Conservation (phyloP, 1,139 yeast genomes). For the Magnusiomyces suaveolens region DNA sequence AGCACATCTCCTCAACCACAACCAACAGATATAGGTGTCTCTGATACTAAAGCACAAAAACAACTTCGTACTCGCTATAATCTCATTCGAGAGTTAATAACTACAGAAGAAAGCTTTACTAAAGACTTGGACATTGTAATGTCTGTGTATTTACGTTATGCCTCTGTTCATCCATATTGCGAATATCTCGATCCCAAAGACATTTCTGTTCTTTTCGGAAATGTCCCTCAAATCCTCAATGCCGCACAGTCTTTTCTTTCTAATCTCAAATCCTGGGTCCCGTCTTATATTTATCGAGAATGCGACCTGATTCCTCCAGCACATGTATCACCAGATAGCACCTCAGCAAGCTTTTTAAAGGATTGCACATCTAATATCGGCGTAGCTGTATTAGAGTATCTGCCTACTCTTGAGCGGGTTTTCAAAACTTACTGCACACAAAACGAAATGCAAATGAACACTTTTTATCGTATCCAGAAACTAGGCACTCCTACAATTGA, state of each 20-base stretch:
- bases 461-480: constrained; percentile 21
- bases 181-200: constrained; percentile 27
- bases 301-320: constrained; percentile 14
- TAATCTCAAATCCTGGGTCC: constrained; percentile 22
- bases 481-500: constrained; percentile 27
- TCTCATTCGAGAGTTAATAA: constrained; percentile 30
- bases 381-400: constrained; percentile 25
- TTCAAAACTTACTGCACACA: constrained; percentile 29
- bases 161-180: constrained; percentile 22
- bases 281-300: constrained; percentile 20
- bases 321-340: neutral
- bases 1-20: neutral
- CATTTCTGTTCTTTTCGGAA: constrained; percentile 26
- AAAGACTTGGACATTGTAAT: constrained; percentile 31
- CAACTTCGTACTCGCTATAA: constrained; percentile 22
- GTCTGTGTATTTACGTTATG: constrained; percentile 25
- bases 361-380: constrained; percentile 30
- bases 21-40: neutral
- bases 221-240: constrained; percentile 26
- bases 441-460: constrained; percentile 27
- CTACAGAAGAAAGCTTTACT: constrained; percentile 31
- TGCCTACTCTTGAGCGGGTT: constrained; percentile 29
- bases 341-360: constrained; percentile 13
- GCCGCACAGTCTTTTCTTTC: constrained; percentile 25
- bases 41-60: constrained; percentile 14